Base-by-base conservation (phyloP, 1,284 basidiomycete species). In the Phenoliferia sp. region DNA sequence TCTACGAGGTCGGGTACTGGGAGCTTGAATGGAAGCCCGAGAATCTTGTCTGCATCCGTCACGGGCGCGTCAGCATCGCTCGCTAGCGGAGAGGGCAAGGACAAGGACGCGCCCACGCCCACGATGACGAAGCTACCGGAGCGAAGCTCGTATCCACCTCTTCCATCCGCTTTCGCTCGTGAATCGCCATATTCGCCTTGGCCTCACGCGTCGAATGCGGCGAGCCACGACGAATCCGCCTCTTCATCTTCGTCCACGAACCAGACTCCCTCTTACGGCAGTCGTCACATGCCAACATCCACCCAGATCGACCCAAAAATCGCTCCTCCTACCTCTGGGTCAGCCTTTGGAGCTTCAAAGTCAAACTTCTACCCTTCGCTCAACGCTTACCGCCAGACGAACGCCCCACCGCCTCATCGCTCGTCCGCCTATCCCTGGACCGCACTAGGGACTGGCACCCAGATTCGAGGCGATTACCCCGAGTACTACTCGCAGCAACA, bases 91-190 rank as follows among this genome's bases (percentile, higher is more conserved):
- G 19, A 2, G 31, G 58, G n/a, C 33, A 35, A 59, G 58, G 58
- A 39, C 15, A 35, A 59, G 44, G 55, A 57, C 17, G 54, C 6
- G 54, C n/a, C 36, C 22, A 22, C 48, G 48, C 31, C 48, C n/a
- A n/a, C n/a, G 28, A 22, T 50, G 58, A 22, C 15, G 31, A 62
- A 62, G 44, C 28, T 52, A 19, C 48, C 36, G 35, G 59, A 62
- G 52, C 54, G 52, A 32, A 35, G 61, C 33, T 60, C 64, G 19
- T 73, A 73, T 35, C 72, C 72, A 28, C 70, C 72, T 5, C 56
- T 73, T 1, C 72, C 72, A 5, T 66, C 69, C 29, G 72, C 72
- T 0, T 73, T 68, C 33, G 72, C 72, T 4, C 61, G 72, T 29
- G 72, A 73, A 52, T 64, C 44, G 19, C 72, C 72, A 10, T 73